Base-by-base conservation (phyloP, 805 yeast species). In the Myxozyma mucilagina region DNA sequence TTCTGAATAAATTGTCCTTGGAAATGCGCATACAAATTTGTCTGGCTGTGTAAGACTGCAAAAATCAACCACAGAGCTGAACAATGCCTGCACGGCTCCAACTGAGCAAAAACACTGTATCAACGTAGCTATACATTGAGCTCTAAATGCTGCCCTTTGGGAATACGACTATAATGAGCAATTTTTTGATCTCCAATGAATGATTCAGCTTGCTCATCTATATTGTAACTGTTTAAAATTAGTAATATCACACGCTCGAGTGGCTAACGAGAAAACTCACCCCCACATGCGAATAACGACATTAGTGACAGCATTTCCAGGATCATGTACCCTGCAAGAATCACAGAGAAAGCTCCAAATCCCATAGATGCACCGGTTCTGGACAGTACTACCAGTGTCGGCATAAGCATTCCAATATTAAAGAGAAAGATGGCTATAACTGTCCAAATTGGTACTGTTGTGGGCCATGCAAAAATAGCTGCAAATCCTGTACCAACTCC, bases 161-260 rank as follows among this genome's bases (percentile, higher is more conserved):
- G 77, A 16, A 78, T 63, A 14, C 36, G 42, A 32, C 81, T 73
- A 71, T 83, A 82, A 71, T 84, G 87, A 3, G 82, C 86, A 75
- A 79, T 72, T 68, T 82, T 84, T 67, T 77, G 79, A 68, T 83
- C 83, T 68, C 82, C 79, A 54, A 84, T 80, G 71, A 82, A 86
- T 68, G 77, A 80, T 60, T 85, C 84, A 11, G 89, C 87, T 72
- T 85, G 89, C 31, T 82, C 81, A 68, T 84, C 86, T 61, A 85
- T 82, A 68, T 84, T 84, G 47, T 82, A 81, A 47, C 44, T 41
- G 16, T 8, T 9, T 9, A 13, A 14, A 8, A 20, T 41, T 41
- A 41, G 16, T 14, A 41, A 41, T 10, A 36, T 10, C 9, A 8
- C 6, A 20, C 6, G 6, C 44, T 41, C 13, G 44, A 41, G 7